phyloP scores from a whole-genome alignment of 2,329 filamentous ascomycete genomes.

The Blumeria graminis region DNA sequence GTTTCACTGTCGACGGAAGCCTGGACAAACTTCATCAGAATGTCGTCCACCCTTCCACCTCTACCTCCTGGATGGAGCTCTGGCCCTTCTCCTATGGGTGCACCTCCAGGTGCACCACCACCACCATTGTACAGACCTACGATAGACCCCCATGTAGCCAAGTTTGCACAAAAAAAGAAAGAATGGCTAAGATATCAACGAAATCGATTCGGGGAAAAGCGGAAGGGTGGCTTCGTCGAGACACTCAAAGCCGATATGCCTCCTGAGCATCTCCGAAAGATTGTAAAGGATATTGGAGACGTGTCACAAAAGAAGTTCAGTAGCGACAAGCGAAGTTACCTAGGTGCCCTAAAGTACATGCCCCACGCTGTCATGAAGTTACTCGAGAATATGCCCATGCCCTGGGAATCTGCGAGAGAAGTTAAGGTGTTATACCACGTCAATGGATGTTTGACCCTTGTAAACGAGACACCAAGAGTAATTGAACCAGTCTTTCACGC shows the following conservation, averaged over 20 bases:
- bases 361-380: constrained; percentile 93
- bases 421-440: constrained; percentile 98
- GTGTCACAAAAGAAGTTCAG: constrained; percentile 99
- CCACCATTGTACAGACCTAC: constrained; percentile 68
- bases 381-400: constrained; percentile 99
- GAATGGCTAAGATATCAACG: constrained; percentile 88
- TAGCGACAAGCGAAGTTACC: constrained; percentile 91
- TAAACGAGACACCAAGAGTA: constrained; percentile 88
- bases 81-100: constrained; percentile 20
- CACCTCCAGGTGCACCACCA: constrained; percentile 32
- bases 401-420: constrained; percentile 87
- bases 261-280: constrained; percentile 92
- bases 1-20: too few relatives aligned
- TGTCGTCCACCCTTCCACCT: constrained; percentile 37
- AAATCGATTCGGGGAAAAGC: constrained; percentile 88
- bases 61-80: constrained; percentile 43
- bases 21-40: constrained; percentile 14
- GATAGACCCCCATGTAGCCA: constrained; percentile 63
- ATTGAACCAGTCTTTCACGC: constrained; percentile 96
- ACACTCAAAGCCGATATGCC: constrained; percentile 98
- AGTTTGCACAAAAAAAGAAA: constrained; percentile 96
- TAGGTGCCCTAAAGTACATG: constrained; percentile 97
- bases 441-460: constrained; percentile 86
- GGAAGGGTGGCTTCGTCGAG: constrained; percentile 88
- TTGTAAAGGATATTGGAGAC: constrained; percentile 94